Base-by-base conservation (phyloP, 2,329 filamentous ascomycete genomes). In the Colletotrichum chlorophyti region DNA sequence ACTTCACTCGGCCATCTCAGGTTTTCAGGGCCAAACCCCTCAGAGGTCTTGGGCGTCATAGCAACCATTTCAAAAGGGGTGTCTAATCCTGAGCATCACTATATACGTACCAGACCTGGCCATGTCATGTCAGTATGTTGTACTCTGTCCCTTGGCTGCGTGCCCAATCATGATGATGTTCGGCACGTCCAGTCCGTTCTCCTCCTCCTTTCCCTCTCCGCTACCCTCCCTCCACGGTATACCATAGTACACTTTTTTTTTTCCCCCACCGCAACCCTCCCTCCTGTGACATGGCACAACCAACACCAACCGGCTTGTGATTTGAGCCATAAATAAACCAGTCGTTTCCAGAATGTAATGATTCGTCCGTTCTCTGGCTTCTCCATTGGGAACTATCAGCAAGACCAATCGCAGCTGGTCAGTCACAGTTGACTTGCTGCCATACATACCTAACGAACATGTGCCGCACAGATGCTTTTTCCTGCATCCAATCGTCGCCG, bases 171-270 rank as follows among this genome's bases (percentile, higher is more conserved):
- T 45, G 9, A 45, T 26, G 32, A 32, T 29, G 52, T 17, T 31
- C 57, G 38, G 51, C 51, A 57, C 45, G 57, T 57, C 24, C 51
- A 60, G 51, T 48, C 51, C 51, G 51, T 59, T 34, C 53, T 29
- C 38, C 24, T 21, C 42, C n/a, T n/a, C 31, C 26, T 10, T 26
- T 23, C 34, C 15, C 42, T 41, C 19, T 23, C 19, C 21, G 14
- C 47, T 32, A 27, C 27, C 50, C 17, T 42, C 41, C 26, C 31
- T 38, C 55, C 50, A 48, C 34, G n/a, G n/a, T n/a, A n/a, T n/a
- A n/a, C n/a, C n/a, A n/a, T n/a, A n/a, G n/a, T n/a, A n/a, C n/a
- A n/a, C n/a, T n/a, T n/a, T n/a, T n/a, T n/a, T n/a, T n/a, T n/a
- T n/a, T 26, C 41, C 31, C 21, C 27, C 17, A 46, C 14, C 12